phyloP scores from a whole-genome alignment of 1,139 yeast genomes.

The Pichia sp. region DNA sequence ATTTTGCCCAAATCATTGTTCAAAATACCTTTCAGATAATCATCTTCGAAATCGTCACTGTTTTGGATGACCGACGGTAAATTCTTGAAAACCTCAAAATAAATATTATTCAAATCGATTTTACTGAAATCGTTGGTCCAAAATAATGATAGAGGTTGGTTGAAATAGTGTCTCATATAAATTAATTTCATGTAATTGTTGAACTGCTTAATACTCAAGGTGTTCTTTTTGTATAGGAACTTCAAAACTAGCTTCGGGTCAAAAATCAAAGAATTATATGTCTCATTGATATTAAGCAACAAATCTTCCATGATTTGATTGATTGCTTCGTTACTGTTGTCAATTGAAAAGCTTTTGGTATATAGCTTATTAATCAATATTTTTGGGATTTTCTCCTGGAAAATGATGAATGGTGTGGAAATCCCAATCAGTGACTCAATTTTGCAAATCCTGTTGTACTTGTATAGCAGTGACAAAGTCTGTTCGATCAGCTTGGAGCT shows the following conservation, averaged over 20 bases:
- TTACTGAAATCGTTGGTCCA: constrained; percentile 30
- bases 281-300: constrained; percentile 27
- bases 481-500: constrained; percentile 43
- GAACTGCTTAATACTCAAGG: constrained; percentile 25
- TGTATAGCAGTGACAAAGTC: constrained; percentile 38
- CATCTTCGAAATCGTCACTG: constrained; percentile 8
- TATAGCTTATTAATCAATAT: constrained; percentile 16
- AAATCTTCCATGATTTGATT: constrained; percentile 29
- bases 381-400: constrained; percentile 34
- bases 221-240: constrained; percentile 17
- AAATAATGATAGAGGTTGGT: constrained; percentile 52
- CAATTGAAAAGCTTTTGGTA: constrained; percentile 29
- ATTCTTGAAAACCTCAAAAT: constrained; percentile 33
- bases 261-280: constrained; percentile 24
- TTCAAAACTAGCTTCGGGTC: constrained; percentile 22
- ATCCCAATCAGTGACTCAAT: constrained; percentile 35
- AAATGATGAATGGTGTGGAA: constrained; percentile 38
- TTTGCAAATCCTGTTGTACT: constrained; percentile 18
- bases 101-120: constrained; percentile 26
- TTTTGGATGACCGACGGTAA: constrained; percentile 38
- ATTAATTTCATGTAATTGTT: constrained; percentile 55
- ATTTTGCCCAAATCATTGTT: constrained; percentile 13
- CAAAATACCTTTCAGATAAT: constrained; percentile 11
- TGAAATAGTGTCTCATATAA: constrained; percentile 64
- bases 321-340: constrained; percentile 37